These are phyloP conservation scores for Macadamia integrifolia DNA, from an alignment of 164 flowering plant species.

Conservation along the genomic window DNA sequence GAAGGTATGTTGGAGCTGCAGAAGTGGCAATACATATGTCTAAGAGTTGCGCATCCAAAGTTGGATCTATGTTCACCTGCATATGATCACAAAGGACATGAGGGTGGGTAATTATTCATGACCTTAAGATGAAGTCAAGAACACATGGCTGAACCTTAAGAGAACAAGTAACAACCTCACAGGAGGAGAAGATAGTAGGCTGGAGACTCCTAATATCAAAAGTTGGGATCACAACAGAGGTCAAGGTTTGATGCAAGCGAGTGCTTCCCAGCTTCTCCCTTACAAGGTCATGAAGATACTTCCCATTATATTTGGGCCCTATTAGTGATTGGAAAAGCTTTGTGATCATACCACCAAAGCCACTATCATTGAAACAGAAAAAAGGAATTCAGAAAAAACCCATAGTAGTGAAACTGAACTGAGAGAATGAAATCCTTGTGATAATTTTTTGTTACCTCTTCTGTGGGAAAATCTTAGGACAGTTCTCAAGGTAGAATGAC, in stretches of 20 bases:
- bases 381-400: too few species aligned
- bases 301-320: slow-evolving; percentile 39
- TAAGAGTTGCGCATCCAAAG: background rate
- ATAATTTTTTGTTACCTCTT: too few species aligned
- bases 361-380: too few species aligned
- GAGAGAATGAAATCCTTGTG: too few species aligned
- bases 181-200: slow-evolving; percentile 30
- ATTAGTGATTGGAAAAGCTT: slow-evolving; percentile 2
- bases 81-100: too few species aligned
- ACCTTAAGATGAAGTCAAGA: too few species aligned
- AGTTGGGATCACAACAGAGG: slow-evolving; percentile 34
- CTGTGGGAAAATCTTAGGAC: slow-evolving; percentile 32
- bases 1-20: slow-evolving; percentile 1
- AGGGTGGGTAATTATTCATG: too few species aligned
- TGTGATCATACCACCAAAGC: background rate
- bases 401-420: too few species aligned
- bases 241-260: slow-evolving; percentile 22
- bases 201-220: slow-evolving; percentile 34
- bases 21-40: background rate
- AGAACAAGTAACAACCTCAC: slow-evolving; percentile 11
- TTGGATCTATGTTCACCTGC: background rate
- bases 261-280: slow-evolving; percentile 26
- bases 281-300: slow-evolving; percentile 21
- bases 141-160: too few species aligned
- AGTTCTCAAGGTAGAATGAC: slow-evolving; percentile 23